Evolutionary conservation across 2,329 filamentous ascomycete genomes (phyloP).

Genomic region (Alternaria atra): DNA sequence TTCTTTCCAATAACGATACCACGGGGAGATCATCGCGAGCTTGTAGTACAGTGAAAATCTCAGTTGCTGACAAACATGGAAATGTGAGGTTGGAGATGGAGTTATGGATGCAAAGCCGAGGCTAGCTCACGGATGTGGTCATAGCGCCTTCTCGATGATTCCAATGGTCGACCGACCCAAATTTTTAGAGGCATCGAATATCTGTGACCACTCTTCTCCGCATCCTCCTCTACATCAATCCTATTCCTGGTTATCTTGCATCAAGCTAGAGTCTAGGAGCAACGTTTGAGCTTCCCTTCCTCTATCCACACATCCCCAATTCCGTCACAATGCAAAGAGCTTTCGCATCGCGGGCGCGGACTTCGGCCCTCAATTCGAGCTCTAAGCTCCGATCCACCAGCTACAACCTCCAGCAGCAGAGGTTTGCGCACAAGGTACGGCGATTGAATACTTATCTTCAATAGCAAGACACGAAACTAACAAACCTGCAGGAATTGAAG

Average conservation of each 20-base stretch:
- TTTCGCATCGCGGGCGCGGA: slow-evolving; percentile 80
- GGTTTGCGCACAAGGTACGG: slow-evolving; percentile 95
- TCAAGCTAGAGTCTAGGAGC: slow-evolving; percentile 49
- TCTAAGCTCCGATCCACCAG: slow-evolving; percentile 60
- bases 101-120: slow-evolving; percentile 16
- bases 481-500: slow-evolving; percentile 79
- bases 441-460: not conserved
- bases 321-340: slow-evolving; percentile 87
- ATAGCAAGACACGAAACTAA: slow-evolving; percentile 6
- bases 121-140: slow-evolving; percentile 16
- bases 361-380: slow-evolving; percentile 77
- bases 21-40: not conserved
- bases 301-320: slow-evolving; percentile 30
- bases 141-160: slow-evolving; percentile 24
- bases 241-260: slow-evolving; percentile 45
- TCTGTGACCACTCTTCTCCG: slow-evolving; percentile 25
- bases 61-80: not conserved
- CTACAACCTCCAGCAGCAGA: slow-evolving; percentile 83
- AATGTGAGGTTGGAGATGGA: slow-evolving; percentile 9
- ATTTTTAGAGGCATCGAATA: slow-evolving; percentile 18
- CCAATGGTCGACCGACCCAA: slow-evolving; percentile 14
- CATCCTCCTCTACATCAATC: slow-evolving; percentile 32
- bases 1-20: not conserved
- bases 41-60: not conserved
- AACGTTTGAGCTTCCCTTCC: slow-evolving; percentile 38